Evolutionary conservation across 139 green algal species (phyloP), one percentile per base, ranked within the genome.

Genomic region (Nannochloris sp.): DNA sequence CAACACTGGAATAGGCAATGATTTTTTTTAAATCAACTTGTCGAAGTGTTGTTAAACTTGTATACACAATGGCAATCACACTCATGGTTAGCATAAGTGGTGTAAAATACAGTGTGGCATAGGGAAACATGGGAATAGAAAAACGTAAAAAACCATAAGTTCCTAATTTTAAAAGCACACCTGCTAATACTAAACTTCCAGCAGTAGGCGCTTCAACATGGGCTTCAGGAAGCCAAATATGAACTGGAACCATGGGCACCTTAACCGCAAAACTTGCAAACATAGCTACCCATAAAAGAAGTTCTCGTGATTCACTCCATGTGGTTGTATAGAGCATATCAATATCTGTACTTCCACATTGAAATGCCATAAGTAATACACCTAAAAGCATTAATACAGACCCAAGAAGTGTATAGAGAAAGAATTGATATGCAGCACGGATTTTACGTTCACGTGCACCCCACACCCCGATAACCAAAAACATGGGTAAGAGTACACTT

Each of bases 21-120:
- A 86, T 85, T 66, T 87, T 85, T 69, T 85, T 85, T 28, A 89
- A 53, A 76, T 87, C 83, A 50, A 86, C 70, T 73, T 85, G 80
- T 60, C 78, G 62, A 28, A 86, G 59, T 51, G 78, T 84, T 49
- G 75, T 84, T 50, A 83, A 72, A 62, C 75, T 81, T 25, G 72
- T 77, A 65, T 85, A 85, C 49, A 88, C 71, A 62, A 89, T 85
- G 31, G 73, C 70, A 56, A 84, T 46, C 43, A 86, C 55, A 75
- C 81, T 85, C 29, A 87, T 59, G 46, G 72, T 78, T 68, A 75
- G 73, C 69, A 86, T 64, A 36, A 87, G 73, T 37, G 78, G 78
- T 60, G 78, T 80, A 79, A 85, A 81, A 59, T 75, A 77, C 36
- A 81, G 70, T 59, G 62, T 79, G 62, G 79, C 82, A 44, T 74